Evolutionary conservation across 169 alveolate genomes (phyloP).

Genomic region (Plasmodium inui): DNA sequence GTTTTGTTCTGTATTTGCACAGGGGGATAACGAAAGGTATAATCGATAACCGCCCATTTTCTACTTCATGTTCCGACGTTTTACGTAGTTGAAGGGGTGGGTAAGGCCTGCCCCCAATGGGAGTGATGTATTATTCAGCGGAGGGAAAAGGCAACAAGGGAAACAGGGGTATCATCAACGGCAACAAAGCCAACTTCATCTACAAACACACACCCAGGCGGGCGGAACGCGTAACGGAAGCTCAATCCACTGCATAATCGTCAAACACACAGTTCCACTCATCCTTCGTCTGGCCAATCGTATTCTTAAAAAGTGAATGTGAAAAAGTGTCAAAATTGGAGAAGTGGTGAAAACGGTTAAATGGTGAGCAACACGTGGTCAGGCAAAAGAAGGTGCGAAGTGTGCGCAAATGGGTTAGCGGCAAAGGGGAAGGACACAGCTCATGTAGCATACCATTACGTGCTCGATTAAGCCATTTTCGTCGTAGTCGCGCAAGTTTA

Average conservation of each 20-base stretch:
- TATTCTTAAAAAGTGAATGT: slow-evolving; percentile 28
- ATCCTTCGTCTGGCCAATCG: slow-evolving; percentile 24
- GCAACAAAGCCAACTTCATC: not conserved
- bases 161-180: not conserved
- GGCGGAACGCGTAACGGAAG: not conserved
- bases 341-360: not conserved
- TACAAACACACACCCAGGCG: not conserved
- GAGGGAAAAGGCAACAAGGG: not conserved
- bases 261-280: slow-evolving; percentile 37
- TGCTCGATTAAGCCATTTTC: slow-evolving; percentile 26
- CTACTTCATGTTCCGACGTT: not conserved
- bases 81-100: not conserved
- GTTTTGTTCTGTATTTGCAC: not conserved
- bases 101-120: not conserved
- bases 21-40: not conserved
- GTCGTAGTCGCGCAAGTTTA: slow-evolving; percentile 32
- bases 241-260: not conserved
- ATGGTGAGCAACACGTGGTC: not conserved
- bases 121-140: not conserved
- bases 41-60: not conserved
- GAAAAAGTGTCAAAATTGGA: not conserved
- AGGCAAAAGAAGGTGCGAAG: not conserved
- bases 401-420: not conserved
- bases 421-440: not conserved
- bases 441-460: slow-evolving; percentile 16